Evolutionary conservation across 306 rosid genomes (phyloP), one percentile per base, ranked within the genome.

Genomic region (Chamaecrista fasciculata): DNA sequence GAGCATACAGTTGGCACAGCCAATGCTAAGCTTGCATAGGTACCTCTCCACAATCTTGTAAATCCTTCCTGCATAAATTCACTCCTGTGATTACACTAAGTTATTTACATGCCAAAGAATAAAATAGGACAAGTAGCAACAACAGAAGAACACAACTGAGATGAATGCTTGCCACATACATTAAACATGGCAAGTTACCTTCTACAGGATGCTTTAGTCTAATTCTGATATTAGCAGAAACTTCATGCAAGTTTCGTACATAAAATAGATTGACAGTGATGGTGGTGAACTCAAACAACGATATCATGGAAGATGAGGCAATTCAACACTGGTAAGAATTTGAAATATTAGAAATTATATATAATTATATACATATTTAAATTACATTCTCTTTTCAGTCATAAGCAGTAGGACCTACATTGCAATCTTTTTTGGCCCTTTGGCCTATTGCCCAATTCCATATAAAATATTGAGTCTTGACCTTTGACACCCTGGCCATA

Each of bases 1-100:
- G 23, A 57, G 77, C 92, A 88, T 82, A 94, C 99, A 9, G 96
- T 86, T 79, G 99, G 99, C 64, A 94, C 82, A 84, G 99, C 96
- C 86, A 94, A 76, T 46, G 92, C 84, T 77, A 94, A 83, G 81
- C 99, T 94, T 59, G 97, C 97, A 75, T 62, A 60, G 29, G 99
- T 90, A 81, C 99, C 99, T 79, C 97, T 89, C 99, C 99, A 94
- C 79, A 94, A 63, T 76, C 84, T 87, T 40, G 72, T 19, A 62
- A 88, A 80, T 39, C 99, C 99, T 81, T 94, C 99, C 98, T 94
- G 98, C 96, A 85, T 67, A 80, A 80, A 75, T 58, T 74, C 26
- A 78, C 52, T 60, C 84, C 84, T 76, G 66, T 75, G 80, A 81
- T 71, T 63, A 48, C 24, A 62, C 64, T 50, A 74, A 67, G 72